phyloP scores from a whole-genome alignment of 2,329 filamentous ascomycete genomes.

The Neurospora sp. region DNA sequence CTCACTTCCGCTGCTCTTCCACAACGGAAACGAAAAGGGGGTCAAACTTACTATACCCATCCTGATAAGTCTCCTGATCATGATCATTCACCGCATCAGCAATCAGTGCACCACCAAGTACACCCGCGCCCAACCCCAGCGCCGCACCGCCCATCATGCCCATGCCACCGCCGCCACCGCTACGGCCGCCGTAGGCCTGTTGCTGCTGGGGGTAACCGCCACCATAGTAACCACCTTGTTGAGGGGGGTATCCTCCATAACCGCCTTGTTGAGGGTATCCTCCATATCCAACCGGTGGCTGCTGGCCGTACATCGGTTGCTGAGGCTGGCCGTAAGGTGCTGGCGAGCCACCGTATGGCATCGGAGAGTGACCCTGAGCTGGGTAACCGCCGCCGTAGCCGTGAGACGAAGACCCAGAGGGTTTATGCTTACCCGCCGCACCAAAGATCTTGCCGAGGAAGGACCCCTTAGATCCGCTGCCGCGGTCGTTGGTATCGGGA shows the following conservation, averaged over 20 bases:
- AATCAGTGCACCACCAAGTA: constrained; percentile 68
- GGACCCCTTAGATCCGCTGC: constrained; percentile 24
- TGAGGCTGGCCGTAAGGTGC: constrained; percentile 16
- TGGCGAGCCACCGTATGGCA: constrained; percentile 8
- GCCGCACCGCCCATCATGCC: constrained; percentile 58
- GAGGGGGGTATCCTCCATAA: constrained; percentile 29
- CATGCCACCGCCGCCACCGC: constrained; percentile 42
- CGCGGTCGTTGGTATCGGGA: constrained; percentile 23
- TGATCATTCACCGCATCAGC: constrained; percentile 55
- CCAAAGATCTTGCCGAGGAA: constrained; percentile 44
- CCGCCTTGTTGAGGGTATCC: constrained; percentile 9
- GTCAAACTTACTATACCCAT: constrained; percentile 30
- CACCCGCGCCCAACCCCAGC: constrained; percentile 68
- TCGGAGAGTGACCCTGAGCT: constrained; percentile 9
- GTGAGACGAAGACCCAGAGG: constrained; percentile 25
- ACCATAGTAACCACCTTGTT: constrained; percentile 22
- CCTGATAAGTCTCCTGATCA: constrained; percentile 47
- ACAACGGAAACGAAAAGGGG: too few relatives aligned
- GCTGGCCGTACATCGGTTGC: constrained; percentile 21
- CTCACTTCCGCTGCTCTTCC: too few relatives aligned
- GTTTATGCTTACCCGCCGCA: constrained; percentile 28
- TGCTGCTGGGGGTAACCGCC: constrained; percentile 28
- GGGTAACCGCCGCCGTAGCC: constrained; percentile 17
- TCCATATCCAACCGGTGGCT: not conserved
- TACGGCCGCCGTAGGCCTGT: constrained; percentile 34